phyloP scores from a whole-genome alignment of 179 eudicot genomes.

The Spinacia oleracea region DNA sequence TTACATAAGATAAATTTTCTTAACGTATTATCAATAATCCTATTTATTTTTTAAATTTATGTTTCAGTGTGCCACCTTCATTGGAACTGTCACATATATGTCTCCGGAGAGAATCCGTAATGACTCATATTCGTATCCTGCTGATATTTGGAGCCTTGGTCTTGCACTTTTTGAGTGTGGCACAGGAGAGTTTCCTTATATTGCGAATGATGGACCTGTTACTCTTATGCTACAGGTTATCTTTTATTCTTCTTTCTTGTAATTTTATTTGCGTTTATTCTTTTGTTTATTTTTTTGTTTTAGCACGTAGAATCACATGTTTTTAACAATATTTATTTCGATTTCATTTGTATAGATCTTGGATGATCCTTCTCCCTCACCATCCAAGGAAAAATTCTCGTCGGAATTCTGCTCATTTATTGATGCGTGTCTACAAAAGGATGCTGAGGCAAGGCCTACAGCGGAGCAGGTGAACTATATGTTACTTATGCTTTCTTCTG shows the following conservation, averaged over 20 bases:
- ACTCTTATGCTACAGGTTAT: conserved; percentile 94
- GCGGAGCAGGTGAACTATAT: conserved; percentile 76
- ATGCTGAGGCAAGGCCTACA: conserved; percentile 80
- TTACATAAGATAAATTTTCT: not conserved
- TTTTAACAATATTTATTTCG: not conserved
- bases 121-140: conserved; percentile 93
- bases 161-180: conserved; percentile 98
- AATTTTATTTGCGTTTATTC: not conserved
- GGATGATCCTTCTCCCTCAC: conserved; percentile 95
- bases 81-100: conserved; percentile 98
- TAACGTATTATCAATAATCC: too few relatives aligned
- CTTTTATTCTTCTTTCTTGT: not conserved
- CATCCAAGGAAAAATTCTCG: conserved; percentile 63
- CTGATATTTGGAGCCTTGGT: conserved; percentile 99
- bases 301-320: not conserved
- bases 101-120: conserved; percentile 97
- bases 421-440: conserved; percentile 84
- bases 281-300: not conserved
- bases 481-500: not conserved
- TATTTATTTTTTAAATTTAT: not conserved
- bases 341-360: conserved; percentile 53
- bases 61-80: conserved; percentile 94
- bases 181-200: conserved; percentile 92
- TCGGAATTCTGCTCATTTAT: conserved; percentile 90
- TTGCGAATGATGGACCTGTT: conserved; percentile 88